These are phyloP conservation scores for Flaveria sonorensis DNA, from an alignment of 129 eudicot species.

Conservation along the genomic window DNA sequence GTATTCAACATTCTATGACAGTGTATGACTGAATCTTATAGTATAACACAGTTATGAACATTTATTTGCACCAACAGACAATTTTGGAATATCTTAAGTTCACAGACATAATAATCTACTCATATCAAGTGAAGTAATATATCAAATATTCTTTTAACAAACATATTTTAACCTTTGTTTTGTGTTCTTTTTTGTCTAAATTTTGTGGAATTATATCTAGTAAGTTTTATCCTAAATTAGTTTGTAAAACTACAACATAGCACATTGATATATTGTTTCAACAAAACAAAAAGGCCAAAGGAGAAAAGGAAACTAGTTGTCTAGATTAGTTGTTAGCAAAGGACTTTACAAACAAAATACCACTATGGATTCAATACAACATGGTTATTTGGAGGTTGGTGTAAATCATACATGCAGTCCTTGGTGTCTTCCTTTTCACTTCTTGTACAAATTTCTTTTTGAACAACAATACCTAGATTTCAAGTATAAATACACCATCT, in stretches of 20 bases:
- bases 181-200: neutral
- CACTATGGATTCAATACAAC: neutral
- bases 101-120: neutral
- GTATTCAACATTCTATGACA: neutral
- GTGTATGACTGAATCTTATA: neutral
- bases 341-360: neutral
- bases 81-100: neutral
- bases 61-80: neutral
- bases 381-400: conserved; percentile 1
- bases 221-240: neutral
- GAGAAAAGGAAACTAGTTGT: no score
- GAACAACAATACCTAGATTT: no score
- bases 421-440: neutral
- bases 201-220: neutral
- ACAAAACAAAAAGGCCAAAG: no score
- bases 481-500: no score
- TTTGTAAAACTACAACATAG: neutral
- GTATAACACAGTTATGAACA: neutral
- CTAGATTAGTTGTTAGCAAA: no score
- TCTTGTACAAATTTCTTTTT: neutral
- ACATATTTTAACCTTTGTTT: neutral
- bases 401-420: neutral
- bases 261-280: no score
- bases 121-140: neutral
- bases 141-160: neutral